A percentile compares a stretch with the other conserved stretches of the same genome.
Conservation (phyloP, 176 grass and related monocot species). For the Phoenix roebelenii region DNA sequence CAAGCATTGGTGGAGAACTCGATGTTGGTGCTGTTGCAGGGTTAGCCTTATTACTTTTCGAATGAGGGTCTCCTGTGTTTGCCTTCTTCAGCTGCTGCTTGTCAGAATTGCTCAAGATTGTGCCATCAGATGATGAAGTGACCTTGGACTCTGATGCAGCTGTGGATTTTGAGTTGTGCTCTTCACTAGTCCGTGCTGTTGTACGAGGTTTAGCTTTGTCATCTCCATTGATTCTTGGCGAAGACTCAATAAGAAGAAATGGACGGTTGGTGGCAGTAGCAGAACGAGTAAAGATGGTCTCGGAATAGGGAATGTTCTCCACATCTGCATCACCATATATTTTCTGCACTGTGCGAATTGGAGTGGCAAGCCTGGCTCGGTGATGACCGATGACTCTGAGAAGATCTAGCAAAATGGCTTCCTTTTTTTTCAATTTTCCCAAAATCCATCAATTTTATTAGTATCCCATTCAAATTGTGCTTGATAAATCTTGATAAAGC, state of each 20-base stretch:
- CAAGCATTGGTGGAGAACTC: conserved; percentile 7
- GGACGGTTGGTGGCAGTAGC: conserved; percentile 34
- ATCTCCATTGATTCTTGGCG: conserved; percentile 42
- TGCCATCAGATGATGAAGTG: conserved; percentile 24
- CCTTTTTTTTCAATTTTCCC: conserved; percentile 31
- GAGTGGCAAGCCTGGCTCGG: conserved; percentile 89
- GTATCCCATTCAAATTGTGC: no score
- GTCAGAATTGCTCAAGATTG: conserved; percentile 37
- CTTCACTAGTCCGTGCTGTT: conserved; percentile 27
- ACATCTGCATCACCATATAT: conserved; percentile 79
- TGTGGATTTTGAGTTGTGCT: conserved; percentile 44
- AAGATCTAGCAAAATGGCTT: conserved; percentile 89
- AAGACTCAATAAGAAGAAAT: conserved; percentile 72
- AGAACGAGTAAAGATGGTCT: conserved; percentile 50
- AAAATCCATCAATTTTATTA: no score
- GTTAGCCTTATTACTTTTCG: conserved; percentile 39
- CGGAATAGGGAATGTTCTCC: conserved; percentile 85
- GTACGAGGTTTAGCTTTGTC: conserved; percentile 49
- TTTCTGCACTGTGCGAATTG: conserved; percentile 98
- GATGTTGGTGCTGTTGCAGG: conserved; percentile 5
- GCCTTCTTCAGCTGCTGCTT: conserved; percentile 57
- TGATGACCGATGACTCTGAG: conserved; percentile 96
- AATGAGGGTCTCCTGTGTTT: conserved; percentile 26
- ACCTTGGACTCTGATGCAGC: conserved; percentile 30
- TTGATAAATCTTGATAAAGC: no score